Evolutionary conservation across 352 stramenopile species (phyloP).

Genomic region (Globisporangium parvum): DNA sequence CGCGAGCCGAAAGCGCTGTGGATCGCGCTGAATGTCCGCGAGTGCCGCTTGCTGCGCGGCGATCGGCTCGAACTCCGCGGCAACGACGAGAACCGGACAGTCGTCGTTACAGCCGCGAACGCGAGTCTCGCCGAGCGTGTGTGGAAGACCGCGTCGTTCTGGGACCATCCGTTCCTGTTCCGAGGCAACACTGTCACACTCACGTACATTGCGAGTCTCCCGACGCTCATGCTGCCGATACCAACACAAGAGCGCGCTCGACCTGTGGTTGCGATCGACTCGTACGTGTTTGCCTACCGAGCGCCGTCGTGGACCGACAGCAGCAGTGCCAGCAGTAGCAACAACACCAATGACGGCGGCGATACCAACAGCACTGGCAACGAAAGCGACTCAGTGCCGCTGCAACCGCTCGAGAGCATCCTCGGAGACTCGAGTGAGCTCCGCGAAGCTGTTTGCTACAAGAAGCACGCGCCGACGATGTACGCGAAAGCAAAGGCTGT

Average conservation of each 20-base stretch:
- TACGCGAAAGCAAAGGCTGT: slow-evolving; percentile 47
- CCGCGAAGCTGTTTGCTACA: slow-evolving; percentile 54
- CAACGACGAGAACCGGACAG: not conserved
- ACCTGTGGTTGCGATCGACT: slow-evolving; percentile 30
- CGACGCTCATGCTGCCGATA: slow-evolving; percentile 35
- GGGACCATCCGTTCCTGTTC: slow-evolving; percentile 40
- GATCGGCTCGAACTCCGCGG: slow-evolving; percentile 19
- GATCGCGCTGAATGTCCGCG: slow-evolving; percentile 19
- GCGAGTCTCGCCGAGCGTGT: not conserved
- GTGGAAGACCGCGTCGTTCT: slow-evolving; percentile 18
- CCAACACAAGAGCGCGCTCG: slow-evolving; percentile 14
- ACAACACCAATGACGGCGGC: not conserved
- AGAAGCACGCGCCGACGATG: slow-evolving; percentile 38
- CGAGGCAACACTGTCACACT: slow-evolving; percentile 28
- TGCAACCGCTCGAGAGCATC: slow-evolving; percentile 28
- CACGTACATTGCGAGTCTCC: slow-evolving; percentile 48
- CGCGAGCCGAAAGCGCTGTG: slow-evolving; percentile 15
- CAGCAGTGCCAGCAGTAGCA: not conserved
- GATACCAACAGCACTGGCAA: slow-evolving; percentile 5
- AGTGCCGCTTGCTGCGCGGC: slow-evolving; percentile 20
- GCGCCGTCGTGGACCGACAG: not conserved
- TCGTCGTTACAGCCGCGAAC: slow-evolving; percentile 16
- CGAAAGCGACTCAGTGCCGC: not conserved
- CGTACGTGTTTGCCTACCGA: slow-evolving; percentile 25
- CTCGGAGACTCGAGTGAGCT: slow-evolving; percentile 41